Conservation (phyloP, 305 asterid genomes). For the Fraxinus xanthoxyloides region DNA sequence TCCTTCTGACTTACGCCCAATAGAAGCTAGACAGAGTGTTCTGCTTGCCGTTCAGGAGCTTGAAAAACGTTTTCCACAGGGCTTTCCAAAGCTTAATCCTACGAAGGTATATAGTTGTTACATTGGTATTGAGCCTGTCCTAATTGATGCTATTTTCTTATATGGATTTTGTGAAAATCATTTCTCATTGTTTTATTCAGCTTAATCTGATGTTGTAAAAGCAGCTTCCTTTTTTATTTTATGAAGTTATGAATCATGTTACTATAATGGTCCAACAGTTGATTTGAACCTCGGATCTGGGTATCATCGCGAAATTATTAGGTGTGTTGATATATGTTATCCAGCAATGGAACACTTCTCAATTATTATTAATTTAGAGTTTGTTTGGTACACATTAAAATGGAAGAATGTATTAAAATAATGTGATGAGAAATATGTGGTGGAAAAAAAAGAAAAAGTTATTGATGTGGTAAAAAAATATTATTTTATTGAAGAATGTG, state of each 20-base stretch:
- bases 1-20: conserved; percentile 85
- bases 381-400: too few species aligned
- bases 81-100: conserved; percentile 91
- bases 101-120: conserved; percentile 59
- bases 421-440: too few species aligned
- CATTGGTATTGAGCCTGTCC: conserved; percentile 20
- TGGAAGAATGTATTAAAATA: too few species aligned
- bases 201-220: neutral
- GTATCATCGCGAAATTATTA: neutral
- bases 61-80: conserved; percentile 85
- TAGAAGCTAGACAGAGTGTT: conserved; percentile 80
- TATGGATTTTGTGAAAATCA: conserved; percentile 9
- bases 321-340: neutral
- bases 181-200: conserved; percentile 8
- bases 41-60: conserved; percentile 86
- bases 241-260: neutral
- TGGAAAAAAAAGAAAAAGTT: too few species aligned
- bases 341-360: neutral
- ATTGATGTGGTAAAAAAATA: too few species aligned
- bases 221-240: neutral
- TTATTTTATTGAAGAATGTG: too few species aligned
- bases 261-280: conserved; percentile 8
- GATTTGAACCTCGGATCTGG: neutral
- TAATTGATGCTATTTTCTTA: conserved; percentile 12
- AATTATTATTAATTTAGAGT: conserved; percentile 2